Base-by-base conservation (phyloP, 73 alveolate species). In the Strombidium stylifer region DNA sequence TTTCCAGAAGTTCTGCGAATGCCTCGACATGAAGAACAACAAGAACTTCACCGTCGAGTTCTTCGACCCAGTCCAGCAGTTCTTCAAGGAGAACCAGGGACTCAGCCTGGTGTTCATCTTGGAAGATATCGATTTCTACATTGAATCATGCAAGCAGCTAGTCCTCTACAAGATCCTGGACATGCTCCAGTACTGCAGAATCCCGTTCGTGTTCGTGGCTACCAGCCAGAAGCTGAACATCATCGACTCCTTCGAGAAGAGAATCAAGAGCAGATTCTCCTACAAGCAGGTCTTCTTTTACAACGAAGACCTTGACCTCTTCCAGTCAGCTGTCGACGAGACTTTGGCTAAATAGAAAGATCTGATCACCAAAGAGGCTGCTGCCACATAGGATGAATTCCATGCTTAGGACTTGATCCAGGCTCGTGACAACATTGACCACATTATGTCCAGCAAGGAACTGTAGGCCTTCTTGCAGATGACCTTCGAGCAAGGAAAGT, bases 71-170 rank as follows among this genome's bases (percentile, higher is more conserved):
- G n/a, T n/a, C n/a, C n/a, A n/a, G n/a, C n/a, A n/a, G n/a, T n/a
- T n/a, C n/a, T n/a, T n/a, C n/a, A n/a, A n/a, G n/a, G 57, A 26
- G 35, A 70, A 51, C 32, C 55, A 27, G 16, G 58, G 42, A 18
- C 30, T 78, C 35, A 41, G 83, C 0, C 79, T 78, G 24, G 51
- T 72, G 16, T 78, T 78, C 36, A 68, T 78, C 19, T 49, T 78
- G 12, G 89, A 78, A 48, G 78, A 50, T 35, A 75, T 78, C 15
- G 89, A 78, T 49, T 78, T 67, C 50, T 78, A 78, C 41, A 79
- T 78, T 0, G 89, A 66, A 19, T 54, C 58, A 11, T 50, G 83
- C 19, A 78, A 78, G 67, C 67, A 78, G 56, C 26, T 75, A 1
- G 65, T 68, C 8, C 73, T 78, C n/a, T 78, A 78, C 32, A 78